Base-by-base conservation (phyloP, 768 basidiomycete genomes). In the Mycena chlorophos region DNA sequence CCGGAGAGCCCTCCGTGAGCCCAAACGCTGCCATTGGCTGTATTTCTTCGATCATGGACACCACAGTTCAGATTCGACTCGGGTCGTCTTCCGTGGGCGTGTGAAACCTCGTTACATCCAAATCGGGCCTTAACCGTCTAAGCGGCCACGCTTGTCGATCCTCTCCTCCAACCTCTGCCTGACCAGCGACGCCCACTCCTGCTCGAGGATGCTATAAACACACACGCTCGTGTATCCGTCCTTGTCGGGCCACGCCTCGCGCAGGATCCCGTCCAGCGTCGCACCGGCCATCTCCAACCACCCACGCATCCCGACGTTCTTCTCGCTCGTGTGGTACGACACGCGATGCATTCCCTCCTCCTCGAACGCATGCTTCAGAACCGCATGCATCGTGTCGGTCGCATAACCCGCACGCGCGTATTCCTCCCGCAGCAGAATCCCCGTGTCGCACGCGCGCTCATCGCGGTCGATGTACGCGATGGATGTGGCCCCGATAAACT, bases 231-330 rank as follows among this genome's bases (percentile, higher is more conserved):
- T 62, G 54, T 70, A 78, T 61, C 23, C 75, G 70, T 29, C 68
- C 59, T 3, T 59, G 46, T 70, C 67, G 47, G 65, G 70, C 78
- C 79, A 79, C 22, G 63, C 66, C 19, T 77, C 76, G 53, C 73
- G 71, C 52, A 68, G 63, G 23, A 59, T 57, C 5, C 66, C 73
- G 53, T 80, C 78, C 60, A 74, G 51, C 19, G 67, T 70, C 20
- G 73, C 70, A 10, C 71, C 74, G 19, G 73, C 69, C 16, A 70
- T 72, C 53, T 79, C 77, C 43, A 81, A 60, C 79, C 78, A 82
- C 8, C 65, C 65, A 19, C 74, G 69, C 80, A 82, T 81, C 0
- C 69, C 71, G 20, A 69, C 52, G 56, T 82, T 79, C 46, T 78
- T 71, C 38, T 67, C 66, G 5, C 65, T 68, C 3, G 78, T 79